phyloP scores from a whole-genome alignment of 2,329 filamentous ascomycete genomes.

The Aschersonia sp. region DNA sequence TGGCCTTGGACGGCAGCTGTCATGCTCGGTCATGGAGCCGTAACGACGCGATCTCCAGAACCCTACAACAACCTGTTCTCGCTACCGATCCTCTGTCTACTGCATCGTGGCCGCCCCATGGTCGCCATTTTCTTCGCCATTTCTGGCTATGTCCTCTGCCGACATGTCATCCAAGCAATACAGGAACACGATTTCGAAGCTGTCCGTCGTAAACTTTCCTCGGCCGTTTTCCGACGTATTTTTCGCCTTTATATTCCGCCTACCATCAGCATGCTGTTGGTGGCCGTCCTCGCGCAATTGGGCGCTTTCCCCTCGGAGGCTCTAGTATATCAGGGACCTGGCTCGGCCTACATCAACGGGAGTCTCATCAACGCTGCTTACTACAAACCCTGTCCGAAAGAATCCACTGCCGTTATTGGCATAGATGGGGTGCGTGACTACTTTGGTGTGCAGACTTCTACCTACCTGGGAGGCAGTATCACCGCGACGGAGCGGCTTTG shows the following conservation, averaged over 20 bases:
- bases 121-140: slow-evolving; percentile 29
- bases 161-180: slow-evolving; percentile 21
- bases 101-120: slow-evolving; percentile 25
- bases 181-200: slow-evolving; percentile 19
- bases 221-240: slow-evolving; percentile 20
- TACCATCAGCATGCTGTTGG: slow-evolving; percentile 24
- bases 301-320: slow-evolving; percentile 20
- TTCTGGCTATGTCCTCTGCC: slow-evolving; percentile 25
- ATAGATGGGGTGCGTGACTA: background rate
- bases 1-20: slow-evolving; percentile 25
- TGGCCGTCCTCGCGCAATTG: slow-evolving; percentile 21
- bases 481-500: background rate
- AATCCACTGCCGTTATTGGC: background rate
- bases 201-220: slow-evolving; percentile 21
- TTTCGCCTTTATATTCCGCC: slow-evolving; percentile 25
- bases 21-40: slow-evolving; percentile 24
- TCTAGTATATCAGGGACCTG: slow-evolving; percentile 20
- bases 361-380: background rate
- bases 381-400: background rate
- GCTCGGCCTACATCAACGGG: slow-evolving; percentile 22
- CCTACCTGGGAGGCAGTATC: background rate
- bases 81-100: slow-evolving; percentile 23
- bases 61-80: slow-evolving; percentile 17
- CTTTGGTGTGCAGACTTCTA: background rate
- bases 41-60: slow-evolving; percentile 19